These are phyloP conservation scores for Phytophthora parvispora DNA, from an alignment of 352 stramenopile species.

Conservation along the genomic window DNA sequence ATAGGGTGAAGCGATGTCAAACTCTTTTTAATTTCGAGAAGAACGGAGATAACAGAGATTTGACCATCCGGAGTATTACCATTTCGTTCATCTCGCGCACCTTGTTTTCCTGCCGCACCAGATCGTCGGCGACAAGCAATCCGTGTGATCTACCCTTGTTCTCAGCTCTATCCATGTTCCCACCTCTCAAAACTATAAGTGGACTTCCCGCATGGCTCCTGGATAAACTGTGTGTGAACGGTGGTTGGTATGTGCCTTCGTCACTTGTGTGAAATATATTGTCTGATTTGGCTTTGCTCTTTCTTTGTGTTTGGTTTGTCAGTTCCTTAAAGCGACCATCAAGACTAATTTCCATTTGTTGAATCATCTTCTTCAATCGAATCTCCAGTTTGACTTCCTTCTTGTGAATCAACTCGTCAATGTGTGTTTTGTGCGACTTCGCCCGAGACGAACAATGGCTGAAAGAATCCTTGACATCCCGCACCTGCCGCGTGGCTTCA, in stretches of 20 bases:
- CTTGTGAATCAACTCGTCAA: background rate
- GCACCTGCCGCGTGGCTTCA: background rate
- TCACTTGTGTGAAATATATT: background rate
- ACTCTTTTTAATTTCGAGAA: background rate
- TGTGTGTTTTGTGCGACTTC: background rate
- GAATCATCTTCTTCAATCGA: background rate
- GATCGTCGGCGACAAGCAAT: too few relatives aligned
- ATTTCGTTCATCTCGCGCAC: background rate
- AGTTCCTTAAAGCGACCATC: background rate
- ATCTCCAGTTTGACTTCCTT: background rate
- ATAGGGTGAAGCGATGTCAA: background rate
- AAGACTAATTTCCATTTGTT: background rate
- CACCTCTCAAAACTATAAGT: too few relatives aligned
- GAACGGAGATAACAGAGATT: background rate
- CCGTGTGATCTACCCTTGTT: too few relatives aligned
- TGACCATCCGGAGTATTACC: background rate
- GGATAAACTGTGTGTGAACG: too few relatives aligned
- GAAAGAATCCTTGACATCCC: too few relatives aligned
- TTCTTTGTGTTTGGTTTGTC: background rate
- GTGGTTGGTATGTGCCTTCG: too few relatives aligned
- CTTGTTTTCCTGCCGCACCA: background rate
- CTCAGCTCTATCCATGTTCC: too few relatives aligned
- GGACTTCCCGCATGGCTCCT: too few relatives aligned
- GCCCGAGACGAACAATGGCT: too few relatives aligned
- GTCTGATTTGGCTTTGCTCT: background rate